These are phyloP conservation scores for Metarhizium brunneum DNA, from an alignment of 2,329 filamentous ascomycete genomes.

Conservation along the genomic window DNA sequence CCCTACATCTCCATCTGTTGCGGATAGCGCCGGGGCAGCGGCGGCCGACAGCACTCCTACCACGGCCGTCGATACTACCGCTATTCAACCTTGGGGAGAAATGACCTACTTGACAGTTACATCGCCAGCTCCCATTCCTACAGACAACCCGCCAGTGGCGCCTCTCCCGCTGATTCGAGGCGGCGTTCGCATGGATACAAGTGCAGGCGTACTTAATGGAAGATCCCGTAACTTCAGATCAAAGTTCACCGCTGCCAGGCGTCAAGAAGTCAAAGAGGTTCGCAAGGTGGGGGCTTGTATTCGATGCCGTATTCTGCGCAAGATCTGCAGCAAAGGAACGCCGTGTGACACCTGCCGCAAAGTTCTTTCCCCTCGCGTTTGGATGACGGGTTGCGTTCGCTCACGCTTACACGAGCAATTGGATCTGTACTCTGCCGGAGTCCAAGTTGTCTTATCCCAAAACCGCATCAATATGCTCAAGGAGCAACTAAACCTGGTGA, in stretches of 20 bases:
- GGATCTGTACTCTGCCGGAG: constrained; percentile 53
- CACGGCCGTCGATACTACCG: constrained; percentile 14
- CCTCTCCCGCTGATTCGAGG: constrained; percentile 27
- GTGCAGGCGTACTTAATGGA: constrained; percentile 32
- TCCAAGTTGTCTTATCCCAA: constrained; percentile 54
- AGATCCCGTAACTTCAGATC: constrained; percentile 45
- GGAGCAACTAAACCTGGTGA: constrained; percentile 37
- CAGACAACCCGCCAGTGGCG: constrained; percentile 21
- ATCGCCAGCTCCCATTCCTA: constrained; percentile 20
- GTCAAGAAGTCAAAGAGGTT: constrained; percentile 56
- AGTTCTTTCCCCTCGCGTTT: constrained; percentile 54
- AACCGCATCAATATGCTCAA: constrained; percentile 48
- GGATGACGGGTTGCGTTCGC: constrained; percentile 54
- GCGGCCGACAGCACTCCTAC: constrained; percentile 12
- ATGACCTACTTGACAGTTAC: constrained; percentile 38
- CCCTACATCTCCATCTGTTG: constrained; percentile 19
- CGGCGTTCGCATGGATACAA: constrained; percentile 44
- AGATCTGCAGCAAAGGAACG: constrained; percentile 55
- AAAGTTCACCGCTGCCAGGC: constrained; percentile 46
- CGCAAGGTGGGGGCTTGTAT: constrained; percentile 58
- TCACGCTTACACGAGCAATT: constrained; percentile 53
- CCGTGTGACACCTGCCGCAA: constrained; percentile 56
- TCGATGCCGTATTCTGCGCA: constrained; percentile 54
- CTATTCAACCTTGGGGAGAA: constrained; percentile 41
- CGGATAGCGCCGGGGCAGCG: constrained; percentile 10